A percentile compares a stretch with the other conserved stretches of the same genome.
Conservation (phyloP, 768 basidiomycete species). For the Kwoniella heveanensis region DNA sequence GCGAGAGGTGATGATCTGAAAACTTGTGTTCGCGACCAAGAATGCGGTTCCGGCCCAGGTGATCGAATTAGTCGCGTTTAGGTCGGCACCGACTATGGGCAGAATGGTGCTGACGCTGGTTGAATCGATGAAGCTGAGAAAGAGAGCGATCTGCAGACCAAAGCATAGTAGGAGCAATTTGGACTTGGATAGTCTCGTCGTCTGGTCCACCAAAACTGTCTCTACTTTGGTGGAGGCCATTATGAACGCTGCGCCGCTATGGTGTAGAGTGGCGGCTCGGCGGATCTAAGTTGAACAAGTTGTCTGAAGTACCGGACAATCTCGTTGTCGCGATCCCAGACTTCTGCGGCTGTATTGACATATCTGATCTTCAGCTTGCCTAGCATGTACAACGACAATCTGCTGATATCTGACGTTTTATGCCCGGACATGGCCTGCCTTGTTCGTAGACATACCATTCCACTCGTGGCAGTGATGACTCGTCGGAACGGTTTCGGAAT, state of each 20-base stretch:
- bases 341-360: no score
- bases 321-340: no score
- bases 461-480: background rate
- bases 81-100: conserved; percentile 42
- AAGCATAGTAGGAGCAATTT: conserved; percentile 36
- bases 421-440: no score
- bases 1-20: conserved; percentile 41
- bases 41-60: conserved; percentile 51
- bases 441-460: no score
- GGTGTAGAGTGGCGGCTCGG: no score
- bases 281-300: no score
- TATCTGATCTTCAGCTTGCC: no score
- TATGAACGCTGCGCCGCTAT: no score
- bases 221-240: background rate
- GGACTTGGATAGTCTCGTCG: conserved; percentile 15
- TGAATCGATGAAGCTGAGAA: conserved; percentile 48
- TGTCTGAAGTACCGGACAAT: no score
- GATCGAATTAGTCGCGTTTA: conserved; percentile 40
- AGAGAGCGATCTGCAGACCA: conserved; percentile 43
- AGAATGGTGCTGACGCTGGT: conserved; percentile 37
- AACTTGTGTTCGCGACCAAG: conserved; percentile 48
- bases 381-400: no score
- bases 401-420: no score
- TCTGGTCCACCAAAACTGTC: conserved; percentile 14
- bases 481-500: background rate